These are phyloP conservation scores for Pythium brassicae DNA, from an alignment of 352 stramenopile species.

Conservation along the genomic window DNA sequence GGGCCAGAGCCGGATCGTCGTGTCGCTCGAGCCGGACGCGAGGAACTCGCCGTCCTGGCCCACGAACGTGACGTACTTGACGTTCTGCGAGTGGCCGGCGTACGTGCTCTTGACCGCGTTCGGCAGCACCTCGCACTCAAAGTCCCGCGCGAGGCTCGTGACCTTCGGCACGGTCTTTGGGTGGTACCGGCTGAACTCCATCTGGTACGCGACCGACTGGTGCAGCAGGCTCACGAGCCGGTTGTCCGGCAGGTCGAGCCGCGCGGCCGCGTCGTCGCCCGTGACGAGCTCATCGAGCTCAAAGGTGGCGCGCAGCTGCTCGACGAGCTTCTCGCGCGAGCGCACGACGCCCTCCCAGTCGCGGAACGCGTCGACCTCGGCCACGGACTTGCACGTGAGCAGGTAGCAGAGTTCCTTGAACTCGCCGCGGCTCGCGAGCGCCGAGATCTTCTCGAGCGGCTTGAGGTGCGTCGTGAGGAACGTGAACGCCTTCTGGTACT, in stretches of 20 bases:
- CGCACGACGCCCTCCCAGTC: constrained; percentile 79
- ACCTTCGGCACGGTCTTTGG: constrained; percentile 85
- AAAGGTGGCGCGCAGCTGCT: constrained; percentile 80
- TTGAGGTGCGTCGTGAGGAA: constrained; percentile 88
- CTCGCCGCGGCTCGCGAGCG: constrained; percentile 70
- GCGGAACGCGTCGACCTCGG: constrained; percentile 77
- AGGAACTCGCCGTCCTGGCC: constrained; percentile 80
- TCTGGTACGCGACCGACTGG: constrained; percentile 86
- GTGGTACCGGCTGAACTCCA: constrained; percentile 88
- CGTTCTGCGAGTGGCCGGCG: constrained; percentile 80
- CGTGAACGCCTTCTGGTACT: constrained; percentile 88
- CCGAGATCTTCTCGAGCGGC: constrained; percentile 79
- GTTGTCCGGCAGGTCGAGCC: constrained; percentile 62
- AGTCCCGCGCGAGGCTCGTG: constrained; percentile 76
- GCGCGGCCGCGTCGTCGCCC: constrained; percentile 24
- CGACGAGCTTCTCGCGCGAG: constrained; percentile 80
- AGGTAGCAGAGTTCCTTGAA: constrained; percentile 89
- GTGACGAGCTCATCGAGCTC: constrained; percentile 72
- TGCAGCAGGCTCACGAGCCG: constrained; percentile 77
- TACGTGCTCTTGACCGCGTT: constrained; percentile 86
- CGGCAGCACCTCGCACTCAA: constrained; percentile 83
- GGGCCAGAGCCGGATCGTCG: constrained; percentile 84
- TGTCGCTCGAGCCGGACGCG: constrained; percentile 81
- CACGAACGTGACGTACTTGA: constrained; percentile 87
- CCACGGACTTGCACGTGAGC: constrained; percentile 85